These are phyloP conservation scores for Arabidopsis suecica DNA, from an alignment of 345 rosid species.

Conservation along the genomic window DNA sequence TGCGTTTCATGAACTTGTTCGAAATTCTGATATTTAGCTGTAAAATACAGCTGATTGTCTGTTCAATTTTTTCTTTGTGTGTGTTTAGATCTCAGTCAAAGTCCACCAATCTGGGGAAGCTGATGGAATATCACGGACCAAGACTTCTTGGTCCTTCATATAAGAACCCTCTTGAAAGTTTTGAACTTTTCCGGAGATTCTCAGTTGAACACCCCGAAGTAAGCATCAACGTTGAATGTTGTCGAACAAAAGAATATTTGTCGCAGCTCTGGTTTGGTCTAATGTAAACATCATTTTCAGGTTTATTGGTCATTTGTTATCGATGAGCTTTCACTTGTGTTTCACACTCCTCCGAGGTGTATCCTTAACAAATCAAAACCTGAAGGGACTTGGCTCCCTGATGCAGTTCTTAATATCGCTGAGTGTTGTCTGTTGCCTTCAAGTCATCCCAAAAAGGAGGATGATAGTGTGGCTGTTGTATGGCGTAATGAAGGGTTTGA, in stretches of 20 bases:
- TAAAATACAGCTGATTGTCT: neutral
- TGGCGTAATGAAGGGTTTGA: slow-evolving; percentile 82
- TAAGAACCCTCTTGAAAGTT: slow-evolving; percentile 77
- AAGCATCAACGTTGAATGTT: slow-evolving; percentile 18
- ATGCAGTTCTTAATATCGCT: slow-evolving; percentile 69
- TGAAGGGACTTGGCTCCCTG: slow-evolving; percentile 83
- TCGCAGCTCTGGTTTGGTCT: slow-evolving; percentile 24
- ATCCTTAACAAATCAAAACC: slow-evolving; percentile 68
- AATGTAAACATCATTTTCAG: slow-evolving; percentile 38
- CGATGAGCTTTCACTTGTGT: slow-evolving; percentile 68
- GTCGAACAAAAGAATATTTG: neutral
- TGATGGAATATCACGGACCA: slow-evolving; percentile 74
- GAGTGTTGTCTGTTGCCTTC: slow-evolving; percentile 78
- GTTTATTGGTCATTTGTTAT: slow-evolving; percentile 71
- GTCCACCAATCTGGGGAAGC: slow-evolving; percentile 67
- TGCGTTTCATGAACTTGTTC: slow-evolving; percentile 37
- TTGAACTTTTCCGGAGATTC: slow-evolving; percentile 63
- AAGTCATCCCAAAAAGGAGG: slow-evolving; percentile 59
- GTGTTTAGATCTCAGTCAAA: slow-evolving; percentile 57
- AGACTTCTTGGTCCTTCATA: slow-evolving; percentile 71
- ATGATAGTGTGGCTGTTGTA: slow-evolving; percentile 63
- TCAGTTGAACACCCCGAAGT: slow-evolving; percentile 73
- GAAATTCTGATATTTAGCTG: neutral
- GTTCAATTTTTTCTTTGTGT: slow-evolving; percentile 6
- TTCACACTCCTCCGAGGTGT: slow-evolving; percentile 63